These are phyloP conservation scores for Epithemia pelagica DNA, from an alignment of 108 stramenopile species.

Conservation along the genomic window DNA sequence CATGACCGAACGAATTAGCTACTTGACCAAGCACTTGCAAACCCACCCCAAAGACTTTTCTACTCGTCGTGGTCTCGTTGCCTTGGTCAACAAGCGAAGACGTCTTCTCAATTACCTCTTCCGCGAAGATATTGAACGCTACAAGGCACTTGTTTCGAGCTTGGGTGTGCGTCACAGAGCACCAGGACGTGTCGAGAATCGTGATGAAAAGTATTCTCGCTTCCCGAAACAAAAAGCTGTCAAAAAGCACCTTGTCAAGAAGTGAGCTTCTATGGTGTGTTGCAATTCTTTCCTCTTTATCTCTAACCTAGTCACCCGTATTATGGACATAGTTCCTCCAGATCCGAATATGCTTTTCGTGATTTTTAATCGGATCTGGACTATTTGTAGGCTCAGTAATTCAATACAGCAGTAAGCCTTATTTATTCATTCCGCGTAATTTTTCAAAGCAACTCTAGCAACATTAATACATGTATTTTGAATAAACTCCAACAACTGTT, in stretches of 20 bases:
- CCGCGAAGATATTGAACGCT: slow-evolving; percentile 57
- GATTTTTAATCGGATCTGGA: no score
- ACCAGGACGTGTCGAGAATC: slow-evolving; percentile 52
- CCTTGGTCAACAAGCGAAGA: slow-evolving; percentile 93
- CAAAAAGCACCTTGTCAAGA: slow-evolving; percentile 74
- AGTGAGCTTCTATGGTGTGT: no score
- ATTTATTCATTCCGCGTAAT: no score
- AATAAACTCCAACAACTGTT: no score
- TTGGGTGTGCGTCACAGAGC: slow-evolving; percentile 84
- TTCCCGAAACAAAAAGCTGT: slow-evolving; percentile 73
- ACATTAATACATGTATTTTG: no score
- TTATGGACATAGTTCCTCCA: no score
- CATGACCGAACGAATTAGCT: slow-evolving; percentile 91
- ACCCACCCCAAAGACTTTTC: slow-evolving; percentile 92
- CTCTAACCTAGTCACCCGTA: no score
- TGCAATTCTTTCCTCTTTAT: no score
- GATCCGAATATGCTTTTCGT: no score
- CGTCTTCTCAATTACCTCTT: slow-evolving; percentile 87
- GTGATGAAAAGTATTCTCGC: slow-evolving; percentile 60
- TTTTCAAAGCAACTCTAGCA: no score
- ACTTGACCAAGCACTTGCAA: slow-evolving; percentile 89
- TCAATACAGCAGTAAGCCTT: no score
- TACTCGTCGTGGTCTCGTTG: slow-evolving; percentile 91
- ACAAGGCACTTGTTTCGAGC: slow-evolving; percentile 46
- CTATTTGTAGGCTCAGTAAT: no score